Conservation (phyloP, 2,329 filamentous ascomycete genomes). For the Rhinocladiella mackenziei region DNA sequence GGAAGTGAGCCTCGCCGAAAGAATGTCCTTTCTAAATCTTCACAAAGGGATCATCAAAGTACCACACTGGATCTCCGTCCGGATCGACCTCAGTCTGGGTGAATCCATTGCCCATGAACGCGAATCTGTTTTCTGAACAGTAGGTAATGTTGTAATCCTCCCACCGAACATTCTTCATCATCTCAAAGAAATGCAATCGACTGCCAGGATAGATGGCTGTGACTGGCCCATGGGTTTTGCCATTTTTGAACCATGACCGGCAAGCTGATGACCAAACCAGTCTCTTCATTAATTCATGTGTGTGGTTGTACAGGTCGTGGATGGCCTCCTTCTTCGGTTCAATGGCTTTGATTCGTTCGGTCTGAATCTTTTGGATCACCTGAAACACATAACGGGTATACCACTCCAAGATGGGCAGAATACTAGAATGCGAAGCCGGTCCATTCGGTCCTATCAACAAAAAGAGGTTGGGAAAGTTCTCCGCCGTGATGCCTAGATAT, state of each 20-base stretch:
- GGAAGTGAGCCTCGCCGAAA: background rate
- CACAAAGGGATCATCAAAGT: conserved; percentile 21
- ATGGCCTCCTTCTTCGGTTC: conserved; percentile 30
- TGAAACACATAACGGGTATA: conserved; percentile 29
- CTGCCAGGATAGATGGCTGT: conserved; percentile 26
- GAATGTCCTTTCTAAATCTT: conserved; percentile 9
- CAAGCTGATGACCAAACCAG: conserved; percentile 21
- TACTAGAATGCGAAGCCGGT: conserved; percentile 31
- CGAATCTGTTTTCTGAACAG: conserved; percentile 37
- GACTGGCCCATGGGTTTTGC: conserved; percentile 23
- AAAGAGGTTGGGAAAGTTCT: conserved; percentile 32
- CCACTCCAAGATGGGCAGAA: conserved; percentile 31
- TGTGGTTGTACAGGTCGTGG: conserved; percentile 39
- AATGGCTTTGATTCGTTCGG: conserved; percentile 25
- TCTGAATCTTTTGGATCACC: conserved; percentile 31
- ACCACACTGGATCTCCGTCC: conserved; percentile 22
- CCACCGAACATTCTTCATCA: conserved; percentile 36
- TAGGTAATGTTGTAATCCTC: conserved; percentile 41
- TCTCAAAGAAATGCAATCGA: conserved; percentile 37
- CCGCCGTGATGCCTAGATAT: conserved; percentile 23
- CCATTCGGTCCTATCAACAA: conserved; percentile 32
- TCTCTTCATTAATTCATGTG: conserved; percentile 39
- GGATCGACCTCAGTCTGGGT: conserved; percentile 30
- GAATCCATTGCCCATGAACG: conserved; percentile 45
- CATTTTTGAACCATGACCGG: conserved; percentile 24